Conservation (phyloP, 805 yeast genomes). For the Candida loeiensis region DNA sequence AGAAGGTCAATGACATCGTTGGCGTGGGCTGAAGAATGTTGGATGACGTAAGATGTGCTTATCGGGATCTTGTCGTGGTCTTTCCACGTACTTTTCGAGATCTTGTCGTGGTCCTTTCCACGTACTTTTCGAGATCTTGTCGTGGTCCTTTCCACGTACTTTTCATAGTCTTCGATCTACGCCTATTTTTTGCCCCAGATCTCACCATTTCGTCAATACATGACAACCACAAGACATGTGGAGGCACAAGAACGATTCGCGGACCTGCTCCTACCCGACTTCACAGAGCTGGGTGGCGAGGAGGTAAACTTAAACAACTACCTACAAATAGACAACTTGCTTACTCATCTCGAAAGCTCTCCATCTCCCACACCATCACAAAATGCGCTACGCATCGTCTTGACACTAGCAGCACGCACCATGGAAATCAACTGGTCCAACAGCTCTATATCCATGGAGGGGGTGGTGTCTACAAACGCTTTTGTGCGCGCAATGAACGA, state of each 20-base stretch:
- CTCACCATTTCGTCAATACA: too few relatives aligned
- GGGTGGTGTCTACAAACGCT: conserved; percentile 19
- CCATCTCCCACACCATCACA: conserved; percentile 24
- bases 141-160: too few relatives aligned
- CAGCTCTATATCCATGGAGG: conserved; percentile 16
- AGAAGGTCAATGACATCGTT: conserved; percentile 14
- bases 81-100: too few relatives aligned
- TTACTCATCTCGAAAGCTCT: conserved; percentile 23
- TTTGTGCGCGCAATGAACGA: conserved; percentile 17
- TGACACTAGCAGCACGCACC: conserved; percentile 30
- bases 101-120: too few relatives aligned
- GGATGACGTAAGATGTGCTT: too few relatives aligned
- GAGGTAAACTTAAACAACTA: conserved; percentile 24
- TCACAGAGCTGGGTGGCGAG: conserved; percentile 8
- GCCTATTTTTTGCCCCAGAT: too few relatives aligned
- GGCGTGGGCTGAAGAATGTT: too few relatives aligned
- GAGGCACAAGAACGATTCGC: conserved; percentile 17
- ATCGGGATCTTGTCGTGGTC: too few relatives aligned
- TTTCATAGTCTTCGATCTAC: too few relatives aligned
- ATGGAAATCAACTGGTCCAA: conserved; percentile 25
- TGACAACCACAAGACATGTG: neutral
- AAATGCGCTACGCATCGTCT: conserved; percentile 24
- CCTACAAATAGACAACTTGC: conserved; percentile 26
- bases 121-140: too few relatives aligned
- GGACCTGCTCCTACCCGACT: conserved; percentile 23